Conservation (phyloP, 305 asterid genomes). For the Solanum hybrid region DNA sequence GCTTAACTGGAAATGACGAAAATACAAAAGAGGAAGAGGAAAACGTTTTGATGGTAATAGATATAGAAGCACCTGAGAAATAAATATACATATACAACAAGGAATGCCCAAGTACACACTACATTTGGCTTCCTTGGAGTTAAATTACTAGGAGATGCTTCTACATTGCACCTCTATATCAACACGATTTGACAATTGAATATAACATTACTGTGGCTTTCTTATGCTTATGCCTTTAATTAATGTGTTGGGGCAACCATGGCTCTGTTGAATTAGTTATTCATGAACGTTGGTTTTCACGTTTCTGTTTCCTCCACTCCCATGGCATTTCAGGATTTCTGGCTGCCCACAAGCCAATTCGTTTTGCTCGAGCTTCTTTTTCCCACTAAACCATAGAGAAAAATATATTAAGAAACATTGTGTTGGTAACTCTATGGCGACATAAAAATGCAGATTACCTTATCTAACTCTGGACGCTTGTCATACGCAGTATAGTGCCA, state of each 20-base stretch:
- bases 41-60: neutral
- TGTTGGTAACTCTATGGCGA: neutral
- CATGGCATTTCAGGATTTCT: constrained; percentile 89
- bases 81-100: neutral
- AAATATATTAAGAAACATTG: neutral
- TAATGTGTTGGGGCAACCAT: neutral
- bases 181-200: neutral
- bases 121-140: neutral
- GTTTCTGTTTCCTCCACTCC: constrained; percentile 89
- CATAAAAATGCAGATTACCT: constrained; percentile 28
- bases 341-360: constrained; percentile 64
- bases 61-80: neutral
- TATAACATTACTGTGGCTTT: neutral
- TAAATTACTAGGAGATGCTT: neutral
- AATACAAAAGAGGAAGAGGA: neutral
- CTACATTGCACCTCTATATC: neutral
- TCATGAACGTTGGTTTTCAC: constrained; percentile 41
- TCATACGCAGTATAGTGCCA: constrained; percentile 90
- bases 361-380: constrained; percentile 63
- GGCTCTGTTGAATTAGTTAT: neutral
- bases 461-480: constrained; percentile 55
- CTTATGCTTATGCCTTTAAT: neutral
- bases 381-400: constrained; percentile 51
- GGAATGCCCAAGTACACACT: neutral
- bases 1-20: neutral